Conservation (phyloP, 2,329 filamentous ascomycete species). For the Fusarium concolor region DNA sequence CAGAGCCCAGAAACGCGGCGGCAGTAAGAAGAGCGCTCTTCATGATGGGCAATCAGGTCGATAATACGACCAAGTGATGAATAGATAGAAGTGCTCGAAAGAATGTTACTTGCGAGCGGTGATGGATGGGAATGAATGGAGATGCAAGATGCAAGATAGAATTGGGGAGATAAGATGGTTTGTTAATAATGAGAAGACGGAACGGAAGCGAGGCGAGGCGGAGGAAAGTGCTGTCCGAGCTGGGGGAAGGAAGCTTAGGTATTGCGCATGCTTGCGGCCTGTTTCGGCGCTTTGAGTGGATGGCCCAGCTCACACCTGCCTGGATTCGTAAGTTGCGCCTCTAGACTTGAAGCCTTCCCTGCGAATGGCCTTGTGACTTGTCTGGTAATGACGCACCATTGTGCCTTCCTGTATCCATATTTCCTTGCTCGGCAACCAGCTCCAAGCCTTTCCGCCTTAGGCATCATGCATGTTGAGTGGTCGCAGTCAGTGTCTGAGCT, state of each 20-base stretch:
- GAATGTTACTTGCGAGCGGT: slow-evolving; percentile 18
- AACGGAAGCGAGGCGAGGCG: slow-evolving; percentile 36
- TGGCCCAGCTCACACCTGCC: slow-evolving; percentile 37
- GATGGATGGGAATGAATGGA: slow-evolving; percentile 22
- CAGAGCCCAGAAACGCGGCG: slow-evolving; percentile 83
- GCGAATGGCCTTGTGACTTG: slow-evolving; percentile 44
- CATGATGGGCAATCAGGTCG: slow-evolving; percentile 69
- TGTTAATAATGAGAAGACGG: slow-evolving; percentile 22
- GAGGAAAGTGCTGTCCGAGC: slow-evolving; percentile 35
- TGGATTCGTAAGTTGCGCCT: slow-evolving; percentile 39
- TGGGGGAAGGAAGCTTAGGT: slow-evolving; percentile 34
- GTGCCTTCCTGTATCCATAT: slow-evolving; percentile 39
- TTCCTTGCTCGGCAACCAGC: slow-evolving; percentile 45
- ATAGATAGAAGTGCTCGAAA: slow-evolving; percentile 12
- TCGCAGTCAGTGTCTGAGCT: slow-evolving; percentile 19
- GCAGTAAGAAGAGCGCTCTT: slow-evolving; percentile 86
- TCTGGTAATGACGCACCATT: slow-evolving; percentile 47
- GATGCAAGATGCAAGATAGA: slow-evolving; percentile 36
- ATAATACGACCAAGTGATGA: slow-evolving; percentile 23
- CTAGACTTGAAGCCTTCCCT: slow-evolving; percentile 32
- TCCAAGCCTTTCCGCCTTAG: slow-evolving; percentile 46
- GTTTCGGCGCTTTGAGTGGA: slow-evolving; percentile 37
- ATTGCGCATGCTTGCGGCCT: slow-evolving; percentile 45
- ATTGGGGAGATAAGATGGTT: slow-evolving; percentile 43
- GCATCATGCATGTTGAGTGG: slow-evolving; percentile 31